phyloP scores from a whole-genome alignment of 2,329 filamentous ascomycete species.

The Microcyclosporella mali region DNA sequence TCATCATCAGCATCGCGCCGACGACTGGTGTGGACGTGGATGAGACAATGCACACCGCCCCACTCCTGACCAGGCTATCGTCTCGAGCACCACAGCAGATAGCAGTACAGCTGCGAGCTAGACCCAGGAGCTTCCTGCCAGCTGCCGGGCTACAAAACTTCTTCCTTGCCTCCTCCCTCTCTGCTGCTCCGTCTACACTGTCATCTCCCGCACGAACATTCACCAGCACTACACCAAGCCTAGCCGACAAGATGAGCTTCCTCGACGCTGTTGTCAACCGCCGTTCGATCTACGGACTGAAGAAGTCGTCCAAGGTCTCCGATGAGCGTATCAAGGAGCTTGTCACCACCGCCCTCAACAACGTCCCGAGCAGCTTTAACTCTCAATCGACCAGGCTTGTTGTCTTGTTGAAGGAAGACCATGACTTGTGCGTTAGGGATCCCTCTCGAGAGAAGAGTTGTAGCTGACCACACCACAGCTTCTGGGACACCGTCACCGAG shows the following conservation, averaged over 20 bases:
- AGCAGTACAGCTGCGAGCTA: no score
- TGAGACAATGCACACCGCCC: no score
- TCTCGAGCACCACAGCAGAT: no score
- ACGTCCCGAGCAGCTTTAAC: slow-evolving; percentile 82
- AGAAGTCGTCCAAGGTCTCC: slow-evolving; percentile 59
- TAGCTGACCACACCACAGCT: slow-evolving; percentile 41
- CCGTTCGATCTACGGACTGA: slow-evolving; percentile 48
- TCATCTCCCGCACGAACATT: background rate
- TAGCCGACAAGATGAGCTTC: slow-evolving; percentile 43
- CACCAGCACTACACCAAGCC: slow-evolving; percentile 23
- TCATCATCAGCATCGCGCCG: no score
- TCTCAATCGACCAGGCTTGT: slow-evolving; percentile 74
- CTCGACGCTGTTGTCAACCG: slow-evolving; percentile 61
- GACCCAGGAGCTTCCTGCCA: no score
- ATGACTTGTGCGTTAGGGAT: slow-evolving; percentile 45
- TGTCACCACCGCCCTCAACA: slow-evolving; percentile 52
- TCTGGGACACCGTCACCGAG: slow-evolving; percentile 70
- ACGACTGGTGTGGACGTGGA: no score
- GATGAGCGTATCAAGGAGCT: slow-evolving; percentile 66
- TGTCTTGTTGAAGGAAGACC: slow-evolving; percentile 72
- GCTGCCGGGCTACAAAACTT: no score
- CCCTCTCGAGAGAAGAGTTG: no score
- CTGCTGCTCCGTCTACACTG: background rate
- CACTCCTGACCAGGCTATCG: no score
- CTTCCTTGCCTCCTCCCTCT: no score